Conservation (phyloP, 2,329 filamentous ascomycete species). For the Ramularia collo-cygni region DNA sequence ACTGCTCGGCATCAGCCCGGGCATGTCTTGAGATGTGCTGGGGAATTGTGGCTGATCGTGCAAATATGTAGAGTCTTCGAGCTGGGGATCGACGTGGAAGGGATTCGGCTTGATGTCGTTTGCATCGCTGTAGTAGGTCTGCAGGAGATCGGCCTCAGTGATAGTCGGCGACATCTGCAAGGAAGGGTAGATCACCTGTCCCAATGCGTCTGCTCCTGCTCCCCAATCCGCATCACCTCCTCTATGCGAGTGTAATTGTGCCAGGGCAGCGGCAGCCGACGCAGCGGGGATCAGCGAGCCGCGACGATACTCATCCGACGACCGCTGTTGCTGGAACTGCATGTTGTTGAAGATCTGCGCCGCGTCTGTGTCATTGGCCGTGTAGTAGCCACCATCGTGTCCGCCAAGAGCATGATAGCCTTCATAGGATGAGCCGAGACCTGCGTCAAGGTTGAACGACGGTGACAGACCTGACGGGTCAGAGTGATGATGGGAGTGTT, state of each 20-base stretch:
- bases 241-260: slow-evolving; percentile 75
- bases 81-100: slow-evolving; percentile 31
- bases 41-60: slow-evolving; percentile 34
- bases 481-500: slow-evolving; percentile 25
- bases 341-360: slow-evolving; percentile 49
- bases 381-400: slow-evolving; percentile 40
- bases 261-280: slow-evolving; percentile 77
- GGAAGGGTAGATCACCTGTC: slow-evolving; percentile 30
- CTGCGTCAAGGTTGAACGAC: slow-evolving; percentile 28
- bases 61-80: slow-evolving; percentile 55
- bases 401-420: slow-evolving; percentile 27
- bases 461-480: slow-evolving; percentile 34
- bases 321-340: slow-evolving; percentile 51
- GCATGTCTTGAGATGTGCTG: slow-evolving; percentile 44
- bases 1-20: slow-evolving; percentile 77
- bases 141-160: slow-evolving; percentile 33
- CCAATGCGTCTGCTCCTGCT: slow-evolving; percentile 52
- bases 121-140: slow-evolving; percentile 39
- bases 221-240: slow-evolving; percentile 66
- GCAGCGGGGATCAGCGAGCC: slow-evolving; percentile 59
- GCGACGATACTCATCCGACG: slow-evolving; percentile 61
- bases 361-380: slow-evolving; percentile 54
- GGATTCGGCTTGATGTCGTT: slow-evolving; percentile 26
- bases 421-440: slow-evolving; percentile 31
- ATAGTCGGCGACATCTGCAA: slow-evolving; percentile 28